Evolutionary conservation across 257 asterid genomes (phyloP), one percentile per base, ranked within the genome.

Genomic region (Salvia rosmarinus): DNA sequence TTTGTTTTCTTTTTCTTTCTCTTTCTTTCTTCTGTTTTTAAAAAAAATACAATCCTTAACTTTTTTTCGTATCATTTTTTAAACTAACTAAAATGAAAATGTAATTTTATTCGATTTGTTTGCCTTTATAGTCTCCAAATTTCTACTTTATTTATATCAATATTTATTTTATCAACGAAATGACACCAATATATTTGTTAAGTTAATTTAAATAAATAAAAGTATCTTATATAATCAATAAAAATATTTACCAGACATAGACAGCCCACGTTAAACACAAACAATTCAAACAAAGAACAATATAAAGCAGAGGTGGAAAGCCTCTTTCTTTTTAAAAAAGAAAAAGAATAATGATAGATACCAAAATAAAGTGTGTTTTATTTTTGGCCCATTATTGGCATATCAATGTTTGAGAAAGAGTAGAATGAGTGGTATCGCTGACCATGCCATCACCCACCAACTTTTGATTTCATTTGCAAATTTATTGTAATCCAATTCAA

Each of bases 381-480:
- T 64, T 66, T 70, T 74, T 37, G 43, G 77, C 76, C 56, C 81
- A 76, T 88, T 77, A 84, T 82, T 84, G 81, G 78, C 60, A 62
- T 60, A 81, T 80, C 37, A 69, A 74, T 66, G 68, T 64, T 42
- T 34, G 20, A 43, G 37, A 64, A 54, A 52, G 37, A n/a, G 32
- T 34, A 10, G 28, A 30, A 17, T 70, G 72, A 37, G 76, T 76
- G 46, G 59, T 73, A 23, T 60, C 4, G 64, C 4, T 79, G 77
- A 73, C 70, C 77, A 70, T 60, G 49, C 6, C 77, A 32, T 61
- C 58, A 35, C 32, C 64, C 21, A 58, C 51, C 71, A 52, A 54
- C 67, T 49, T 73, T 78, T 67, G 75, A 51, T 70, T 32, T 50
- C 58, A 55, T 76, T 19, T 67, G 35, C 60, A 28, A 40, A 57